Evolutionary conservation across 208 protist species (phyloP), one percentile per base, ranked within the genome.

Genomic region (Trypanosoma boissoni): DNA sequence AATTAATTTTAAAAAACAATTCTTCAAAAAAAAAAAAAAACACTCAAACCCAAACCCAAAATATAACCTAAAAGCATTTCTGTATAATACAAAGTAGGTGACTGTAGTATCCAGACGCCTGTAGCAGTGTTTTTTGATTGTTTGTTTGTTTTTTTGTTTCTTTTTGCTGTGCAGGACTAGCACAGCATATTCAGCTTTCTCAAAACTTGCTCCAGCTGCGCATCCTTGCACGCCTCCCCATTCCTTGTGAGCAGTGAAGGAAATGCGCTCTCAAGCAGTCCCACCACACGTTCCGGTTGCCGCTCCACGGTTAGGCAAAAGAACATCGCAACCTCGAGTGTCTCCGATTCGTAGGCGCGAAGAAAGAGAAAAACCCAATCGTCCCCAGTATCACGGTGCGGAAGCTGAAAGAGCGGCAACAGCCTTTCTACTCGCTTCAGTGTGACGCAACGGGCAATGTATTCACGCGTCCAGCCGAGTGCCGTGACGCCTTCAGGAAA

Each of bases 371-470:
- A 41, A 2, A 16, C 28, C 46, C 45, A 64, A 16, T 64, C 39
- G 1, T 20, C 27, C 7, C 55, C 31, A 3, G n/a, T 31, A 26
- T 3, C 27, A 31, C 26, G 16, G 28, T 29, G 6, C 21, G 48
- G 48, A 48, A 64, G 27, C 26, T 64, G 45, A 50, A 64, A 55
- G 9, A 63, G 41, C 18, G 41, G 37, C 34, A 63, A 21, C 21
- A 63, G 18, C 14, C 23, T 2, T 23, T 63, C 44, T 14, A 27
- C 14, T 16, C 52, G 27, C 4, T 14, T 26, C 14, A 18, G n/a
- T 29, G 9, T 16, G 21, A 58, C 29, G 28, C 52, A 46, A 27
- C 14, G 21, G n/a, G 5, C 5, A 3, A 58, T 58, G 23, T 29
- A 42, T 14, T 42, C 52, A 16, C 14, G 37, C 27, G 3, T 21